Evolutionary conservation across 2,329 filamentous ascomycete genomes (phyloP).

Genomic region (Exophiala bonariae): DNA sequence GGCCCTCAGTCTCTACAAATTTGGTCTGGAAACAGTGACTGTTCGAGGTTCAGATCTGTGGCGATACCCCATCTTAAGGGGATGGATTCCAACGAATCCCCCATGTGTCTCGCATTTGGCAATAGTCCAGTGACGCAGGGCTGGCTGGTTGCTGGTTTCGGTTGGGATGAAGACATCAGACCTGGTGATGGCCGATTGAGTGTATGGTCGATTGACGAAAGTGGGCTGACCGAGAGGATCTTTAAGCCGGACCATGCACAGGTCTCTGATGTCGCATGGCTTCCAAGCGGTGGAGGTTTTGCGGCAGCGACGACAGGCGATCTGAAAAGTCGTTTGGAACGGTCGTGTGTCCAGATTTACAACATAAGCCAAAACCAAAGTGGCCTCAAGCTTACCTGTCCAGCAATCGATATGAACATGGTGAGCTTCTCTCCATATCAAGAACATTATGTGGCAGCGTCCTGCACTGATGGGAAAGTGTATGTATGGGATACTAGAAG

Average conservation of each 20-base stretch:
- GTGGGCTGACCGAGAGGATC: constrained; percentile 34
- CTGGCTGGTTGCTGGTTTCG: constrained; percentile 58
- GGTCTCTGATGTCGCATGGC: constrained; percentile 61
- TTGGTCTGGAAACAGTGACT: constrained; percentile 31
- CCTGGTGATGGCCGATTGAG: constrained; percentile 53
- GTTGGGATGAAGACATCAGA: too few relatives aligned
- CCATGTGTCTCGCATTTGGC: constrained; percentile 54
- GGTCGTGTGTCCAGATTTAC: too few relatives aligned
- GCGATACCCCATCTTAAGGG: too few relatives aligned
- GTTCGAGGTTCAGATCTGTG: too few relatives aligned
- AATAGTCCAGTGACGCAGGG: constrained; percentile 35
- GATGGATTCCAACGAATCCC: too few relatives aligned
- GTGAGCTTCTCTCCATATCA: too few relatives aligned
- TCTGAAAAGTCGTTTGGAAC: too few relatives aligned
- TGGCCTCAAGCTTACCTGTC: too few relatives aligned
- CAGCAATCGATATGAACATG: too few relatives aligned
- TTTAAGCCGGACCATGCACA: constrained; percentile 51
- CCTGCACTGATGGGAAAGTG: constrained; percentile 59
- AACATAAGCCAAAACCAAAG: too few relatives aligned
- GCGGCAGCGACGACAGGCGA: constrained; percentile 49
- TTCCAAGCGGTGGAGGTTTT: constrained; percentile 50
- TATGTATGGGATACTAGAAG: constrained; percentile 62
- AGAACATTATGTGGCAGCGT: constrained; percentile 58
- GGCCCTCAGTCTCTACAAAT: constrained; percentile 35
- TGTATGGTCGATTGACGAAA: constrained; percentile 52